Evolutionary conservation across 495 filamentous ascomycete species (phyloP).

Genomic region (Hyphodiscus hymeniophilus): DNA sequence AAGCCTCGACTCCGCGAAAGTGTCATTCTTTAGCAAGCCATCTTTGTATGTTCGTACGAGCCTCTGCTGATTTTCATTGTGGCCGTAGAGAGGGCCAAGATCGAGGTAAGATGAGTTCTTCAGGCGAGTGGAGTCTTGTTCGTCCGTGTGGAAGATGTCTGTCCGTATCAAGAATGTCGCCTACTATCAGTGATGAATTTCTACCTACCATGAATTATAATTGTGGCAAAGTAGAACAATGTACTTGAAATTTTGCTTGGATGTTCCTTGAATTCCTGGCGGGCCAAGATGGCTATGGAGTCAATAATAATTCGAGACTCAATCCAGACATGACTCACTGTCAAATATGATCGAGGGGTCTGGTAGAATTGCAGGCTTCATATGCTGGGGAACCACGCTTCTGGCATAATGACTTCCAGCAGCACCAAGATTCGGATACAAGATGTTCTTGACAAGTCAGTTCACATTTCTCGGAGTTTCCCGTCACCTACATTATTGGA

Average conservation of each 20-base stretch:
- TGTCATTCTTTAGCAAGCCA: conserved; percentile 75
- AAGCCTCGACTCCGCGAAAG: conserved; percentile 65
- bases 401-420: conserved; percentile 61
- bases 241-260: conserved; percentile 65
- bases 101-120: conserved; percentile 83
- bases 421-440: conserved; percentile 55
- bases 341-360: not conserved
- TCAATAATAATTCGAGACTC: not conserved
- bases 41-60: conserved; percentile 67
- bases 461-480: not conserved
- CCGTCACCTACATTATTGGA: conserved; percentile 41
- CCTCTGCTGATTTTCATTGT: conserved; percentile 65
- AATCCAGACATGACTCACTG: not conserved
- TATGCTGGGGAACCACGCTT: conserved; percentile 50
- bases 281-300: not conserved
- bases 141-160: conserved; percentile 14
- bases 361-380: conserved; percentile 38
- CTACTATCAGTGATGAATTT: too few species aligned
- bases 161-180: too few species aligned
- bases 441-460: conserved; percentile 26
- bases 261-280: conserved; percentile 21
- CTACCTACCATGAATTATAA: conserved; percentile 73
- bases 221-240: conserved; percentile 79
- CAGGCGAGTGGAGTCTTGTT: conserved; percentile 43
- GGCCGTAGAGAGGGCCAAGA: conserved; percentile 77